A percentile compares a stretch with the other conserved stretches of the same genome.
phyloP scores from a whole-genome alignment of 2,329 filamentous ascomycete species.

The Microdochium bolleyi region DNA sequence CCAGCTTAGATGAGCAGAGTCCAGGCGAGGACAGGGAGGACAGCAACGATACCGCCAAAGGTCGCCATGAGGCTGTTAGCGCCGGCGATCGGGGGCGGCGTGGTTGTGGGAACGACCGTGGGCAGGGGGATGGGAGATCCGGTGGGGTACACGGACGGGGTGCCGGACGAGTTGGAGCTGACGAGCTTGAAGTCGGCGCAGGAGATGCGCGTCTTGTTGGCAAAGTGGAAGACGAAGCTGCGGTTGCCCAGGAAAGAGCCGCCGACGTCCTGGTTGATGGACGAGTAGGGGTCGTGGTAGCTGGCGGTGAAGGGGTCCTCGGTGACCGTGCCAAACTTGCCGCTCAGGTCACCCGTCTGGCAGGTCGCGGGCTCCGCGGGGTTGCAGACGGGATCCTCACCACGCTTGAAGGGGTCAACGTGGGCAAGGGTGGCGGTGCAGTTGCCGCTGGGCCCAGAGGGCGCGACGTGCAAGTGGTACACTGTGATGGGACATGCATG shows the following conservation, averaged over 20 bases:
- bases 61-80: neutral
- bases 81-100: neutral
- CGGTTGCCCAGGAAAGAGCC: slow-evolving; percentile 57
- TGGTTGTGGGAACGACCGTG: neutral
- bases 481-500: slow-evolving; percentile 28
- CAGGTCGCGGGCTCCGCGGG: slow-evolving; percentile 49
- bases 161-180: slow-evolving; percentile 1
- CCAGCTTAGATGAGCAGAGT: neutral
- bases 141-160: neutral
- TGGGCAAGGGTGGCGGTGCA: slow-evolving; percentile 62
- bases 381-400: slow-evolving; percentile 56
- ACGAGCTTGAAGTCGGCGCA: slow-evolving; percentile 52
- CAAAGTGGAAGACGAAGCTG: slow-evolving; percentile 56
- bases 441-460: slow-evolving; percentile 54
- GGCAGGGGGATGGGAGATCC: neutral
- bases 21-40: neutral
- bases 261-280: slow-evolving; percentile 35
- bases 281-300: slow-evolving; percentile 51
- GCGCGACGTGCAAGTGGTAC: slow-evolving; percentile 65
- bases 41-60: neutral
- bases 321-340: slow-evolving; percentile 61
- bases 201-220: slow-evolving; percentile 55
- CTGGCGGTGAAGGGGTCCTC: slow-evolving; percentile 37
- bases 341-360: slow-evolving; percentile 69
- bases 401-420: slow-evolving; percentile 62